A percentile compares a stretch with the other conserved stretches of the same genome.
Conservation (phyloP, 2,329 filamentous ascomycete genomes). For the Alternaria alternata region DNA sequence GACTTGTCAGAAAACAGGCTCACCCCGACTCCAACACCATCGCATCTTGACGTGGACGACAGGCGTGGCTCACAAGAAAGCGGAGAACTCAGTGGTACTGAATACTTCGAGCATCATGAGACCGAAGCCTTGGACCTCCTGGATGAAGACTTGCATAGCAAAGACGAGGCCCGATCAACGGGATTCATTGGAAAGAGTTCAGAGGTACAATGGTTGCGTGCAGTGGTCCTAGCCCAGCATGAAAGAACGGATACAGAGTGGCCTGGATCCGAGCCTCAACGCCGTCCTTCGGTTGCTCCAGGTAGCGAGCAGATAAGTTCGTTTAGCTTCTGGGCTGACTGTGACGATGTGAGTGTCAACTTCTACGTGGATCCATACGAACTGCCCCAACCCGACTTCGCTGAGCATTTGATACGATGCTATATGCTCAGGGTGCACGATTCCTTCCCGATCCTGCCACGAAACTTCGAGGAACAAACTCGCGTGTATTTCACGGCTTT, state of each 20-base stretch:
- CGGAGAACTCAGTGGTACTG: slow-evolving; percentile 11
- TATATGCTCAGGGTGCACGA: slow-evolving; percentile 53
- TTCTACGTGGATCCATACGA: slow-evolving; percentile 42
- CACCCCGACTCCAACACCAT: slow-evolving; percentile 18
- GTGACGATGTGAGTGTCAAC: slow-evolving; percentile 33
- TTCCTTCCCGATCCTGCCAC: slow-evolving; percentile 50
- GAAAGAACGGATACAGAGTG: slow-evolving; percentile 27
- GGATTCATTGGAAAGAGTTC: slow-evolving; percentile 47
- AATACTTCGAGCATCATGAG: slow-evolving; percentile 24
- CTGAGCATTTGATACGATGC: slow-evolving; percentile 43
- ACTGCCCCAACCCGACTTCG: slow-evolving; percentile 42
- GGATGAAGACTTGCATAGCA: slow-evolving; percentile 40
- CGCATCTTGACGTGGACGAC: slow-evolving; percentile 28
- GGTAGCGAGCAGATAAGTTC: slow-evolving; percentile 40
- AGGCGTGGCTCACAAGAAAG: slow-evolving; percentile 22
- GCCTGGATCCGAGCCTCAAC: slow-evolving; percentile 1
- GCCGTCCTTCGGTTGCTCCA: slow-evolving; percentile 13
- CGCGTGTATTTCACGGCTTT: slow-evolving; percentile 40
- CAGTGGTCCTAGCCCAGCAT: slow-evolving; percentile 30
- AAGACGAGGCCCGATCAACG: slow-evolving; percentile 37
- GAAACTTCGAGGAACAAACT: slow-evolving; percentile 47
- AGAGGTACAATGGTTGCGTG: slow-evolving; percentile 45
- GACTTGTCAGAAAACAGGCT: slow-evolving; percentile 33
- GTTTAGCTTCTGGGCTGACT: slow-evolving; percentile 47
- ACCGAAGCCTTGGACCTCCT: slow-evolving; percentile 34